Conservation (phyloP, 2,329 filamentous ascomycete genomes). For the Aspergillus terreus region DNA sequence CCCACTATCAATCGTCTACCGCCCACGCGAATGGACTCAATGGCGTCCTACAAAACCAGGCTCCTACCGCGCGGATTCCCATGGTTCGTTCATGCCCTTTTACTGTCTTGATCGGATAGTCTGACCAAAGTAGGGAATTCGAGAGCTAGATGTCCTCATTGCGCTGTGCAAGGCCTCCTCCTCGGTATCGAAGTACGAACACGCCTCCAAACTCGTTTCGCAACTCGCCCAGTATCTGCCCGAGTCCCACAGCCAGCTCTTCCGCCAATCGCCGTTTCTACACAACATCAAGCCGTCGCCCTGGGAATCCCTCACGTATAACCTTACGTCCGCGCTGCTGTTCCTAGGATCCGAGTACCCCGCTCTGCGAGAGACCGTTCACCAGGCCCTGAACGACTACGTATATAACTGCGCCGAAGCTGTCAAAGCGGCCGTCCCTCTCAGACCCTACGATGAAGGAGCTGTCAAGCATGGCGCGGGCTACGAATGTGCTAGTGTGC, state of each 20-base stretch:
- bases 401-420: constrained; percentile 65
- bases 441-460: constrained; percentile 57
- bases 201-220: constrained; percentile 72
- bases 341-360: constrained; percentile 71
- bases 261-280: constrained; percentile 77
- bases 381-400: constrained; percentile 67
- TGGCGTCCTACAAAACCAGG: constrained; percentile 34
- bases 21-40: constrained; percentile 27
- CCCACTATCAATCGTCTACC: constrained; percentile 23
- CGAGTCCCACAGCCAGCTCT: constrained; percentile 75
- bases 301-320: constrained; percentile 76
- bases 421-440: constrained; percentile 53
- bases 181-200: constrained; percentile 64
- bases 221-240: constrained; percentile 82
- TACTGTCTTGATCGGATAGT: background rate
- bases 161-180: constrained; percentile 89
- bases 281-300: constrained; percentile 81
- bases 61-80: constrained; percentile 35
- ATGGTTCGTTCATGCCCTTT: constrained; percentile 30
- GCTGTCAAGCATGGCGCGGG: constrained; percentile 30
- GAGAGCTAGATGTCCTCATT: constrained; percentile 87
- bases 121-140: constrained; percentile 60
- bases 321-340: constrained; percentile 77
- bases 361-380: constrained; percentile 63
- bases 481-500: constrained; percentile 64